Evolutionary conservation across 352 stramenopile genomes (phyloP).

Genomic region (Peronosclerospora sorghi): DNA sequence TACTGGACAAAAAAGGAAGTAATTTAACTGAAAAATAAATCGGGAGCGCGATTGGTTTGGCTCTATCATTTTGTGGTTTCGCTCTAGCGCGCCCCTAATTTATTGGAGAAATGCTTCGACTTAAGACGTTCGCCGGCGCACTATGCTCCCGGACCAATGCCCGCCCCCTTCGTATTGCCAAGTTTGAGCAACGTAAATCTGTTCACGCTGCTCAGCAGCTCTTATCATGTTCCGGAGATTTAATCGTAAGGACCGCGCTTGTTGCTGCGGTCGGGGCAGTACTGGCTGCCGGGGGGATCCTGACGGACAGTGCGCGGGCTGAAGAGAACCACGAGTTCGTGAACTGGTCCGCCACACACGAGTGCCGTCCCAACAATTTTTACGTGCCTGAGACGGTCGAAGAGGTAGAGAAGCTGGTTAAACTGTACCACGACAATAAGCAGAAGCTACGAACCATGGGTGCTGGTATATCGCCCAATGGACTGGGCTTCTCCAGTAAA

Average conservation of each 20-base stretch:
- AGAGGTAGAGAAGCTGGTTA: constrained; percentile 55
- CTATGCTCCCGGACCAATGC: constrained; percentile 1
- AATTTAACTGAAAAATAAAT: no score
- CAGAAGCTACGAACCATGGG: constrained; percentile 89
- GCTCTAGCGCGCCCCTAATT: no score
- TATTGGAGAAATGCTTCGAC: constrained; percentile 4
- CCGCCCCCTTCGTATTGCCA: constrained; percentile 1
- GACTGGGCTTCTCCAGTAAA: constrained; percentile 82
- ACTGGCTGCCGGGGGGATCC: constrained; percentile 10
- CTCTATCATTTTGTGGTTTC: no score
- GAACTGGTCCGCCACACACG: constrained; percentile 77
- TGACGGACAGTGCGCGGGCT: constrained; percentile 4
- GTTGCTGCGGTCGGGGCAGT: constrained; percentile 11
- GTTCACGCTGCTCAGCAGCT: background rate
- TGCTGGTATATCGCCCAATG: constrained; percentile 94
- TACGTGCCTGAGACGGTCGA: constrained; percentile 59
- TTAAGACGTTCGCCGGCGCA: constrained; percentile 3
- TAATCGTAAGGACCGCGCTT: constrained; percentile 3
- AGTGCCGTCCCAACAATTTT: constrained; percentile 53
- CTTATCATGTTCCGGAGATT: background rate
- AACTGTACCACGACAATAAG: constrained; percentile 46
- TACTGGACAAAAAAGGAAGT: no score
- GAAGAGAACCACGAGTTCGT: constrained; percentile 57
- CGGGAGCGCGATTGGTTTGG: no score
- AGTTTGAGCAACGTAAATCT: constrained; percentile 3